A percentile compares a stretch with the other conserved stretches of the same genome.
These are phyloP conservation scores for Akanthomyces uredinophilus DNA, from an alignment of 2,329 filamentous ascomycete genomes.

Conservation along the genomic window DNA sequence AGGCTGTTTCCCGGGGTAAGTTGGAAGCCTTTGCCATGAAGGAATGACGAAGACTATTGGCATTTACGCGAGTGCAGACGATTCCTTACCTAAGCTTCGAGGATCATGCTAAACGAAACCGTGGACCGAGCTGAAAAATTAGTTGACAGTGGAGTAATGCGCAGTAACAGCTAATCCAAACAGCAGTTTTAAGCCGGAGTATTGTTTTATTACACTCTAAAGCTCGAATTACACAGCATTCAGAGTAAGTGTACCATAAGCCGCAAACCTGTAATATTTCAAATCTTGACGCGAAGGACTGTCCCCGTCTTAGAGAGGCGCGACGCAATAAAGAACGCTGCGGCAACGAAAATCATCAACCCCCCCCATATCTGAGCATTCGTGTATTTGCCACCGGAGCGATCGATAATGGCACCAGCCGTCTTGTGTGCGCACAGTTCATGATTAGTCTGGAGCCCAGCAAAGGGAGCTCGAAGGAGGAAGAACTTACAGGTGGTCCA, in stretches of 20 bases:
- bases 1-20: too few relatives aligned
- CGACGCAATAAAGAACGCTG: background rate
- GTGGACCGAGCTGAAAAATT: too few relatives aligned
- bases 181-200: too few relatives aligned
- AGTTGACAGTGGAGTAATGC: too few relatives aligned
- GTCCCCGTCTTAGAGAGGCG: background rate
- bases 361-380: slow-evolving; percentile 30
- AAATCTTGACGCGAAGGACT: background rate
- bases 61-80: too few relatives aligned
- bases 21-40: too few relatives aligned
- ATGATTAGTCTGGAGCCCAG: background rate
- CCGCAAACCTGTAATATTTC: background rate
- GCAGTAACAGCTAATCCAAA: too few relatives aligned
- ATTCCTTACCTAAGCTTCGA: too few relatives aligned
- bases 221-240: too few relatives aligned
- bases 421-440: background rate
- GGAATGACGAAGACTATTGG: too few relatives aligned
- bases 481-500: slow-evolving; percentile 30
- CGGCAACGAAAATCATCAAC: background rate
- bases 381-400: slow-evolving; percentile 19
- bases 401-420: slow-evolving; percentile 27
- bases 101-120: too few relatives aligned
- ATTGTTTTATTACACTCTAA: too few relatives aligned
- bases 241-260: background rate
- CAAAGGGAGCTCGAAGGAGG: background rate